Evolutionary conservation across 805 yeast genomes (phyloP).

Genomic region (Priceomyces fermenticarens): DNA sequence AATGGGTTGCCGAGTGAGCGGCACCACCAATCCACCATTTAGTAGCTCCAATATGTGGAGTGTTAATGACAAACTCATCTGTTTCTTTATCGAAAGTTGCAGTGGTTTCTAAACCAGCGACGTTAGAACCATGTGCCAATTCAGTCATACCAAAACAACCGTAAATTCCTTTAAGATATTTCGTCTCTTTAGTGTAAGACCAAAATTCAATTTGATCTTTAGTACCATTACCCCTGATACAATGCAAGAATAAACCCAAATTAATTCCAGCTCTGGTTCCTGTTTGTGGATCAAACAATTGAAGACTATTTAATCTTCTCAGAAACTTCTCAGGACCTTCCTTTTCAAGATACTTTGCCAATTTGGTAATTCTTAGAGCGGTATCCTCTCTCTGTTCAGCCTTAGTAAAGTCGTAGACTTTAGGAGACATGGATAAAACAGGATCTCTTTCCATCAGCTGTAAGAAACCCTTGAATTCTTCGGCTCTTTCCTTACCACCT

Average conservation of each 20-base stretch:
- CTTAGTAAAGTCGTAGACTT: conserved; percentile 58
- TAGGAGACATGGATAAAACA: conserved; percentile 49
- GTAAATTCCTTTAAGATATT: conserved; percentile 51
- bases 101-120: conserved; percentile 54
- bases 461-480: conserved; percentile 45
- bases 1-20: conserved; percentile 46
- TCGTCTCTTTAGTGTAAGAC: conserved; percentile 69
- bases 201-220: conserved; percentile 79
- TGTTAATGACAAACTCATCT: conserved; percentile 43
- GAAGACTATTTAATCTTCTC: conserved; percentile 56
- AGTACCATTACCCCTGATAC: conserved; percentile 86
- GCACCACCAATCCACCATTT: conserved; percentile 54
- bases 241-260: conserved; percentile 76
- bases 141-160: conserved; percentile 68
- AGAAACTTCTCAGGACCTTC: conserved; percentile 45
- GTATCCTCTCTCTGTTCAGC: conserved; percentile 57
- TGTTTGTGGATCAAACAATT: conserved; percentile 73
- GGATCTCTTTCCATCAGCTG: conserved; percentile 70
- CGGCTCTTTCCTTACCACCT: conserved; percentile 40
- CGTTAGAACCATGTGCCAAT: conserved; percentile 63
- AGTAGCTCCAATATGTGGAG: conserved; percentile 48
- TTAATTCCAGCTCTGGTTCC: conserved; percentile 86
- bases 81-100: conserved; percentile 42
- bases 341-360: conserved; percentile 59
- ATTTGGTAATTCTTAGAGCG: conserved; percentile 57